phyloP scores from a whole-genome alignment of 352 stramenopile species.

The Phytophthora sp. region DNA sequence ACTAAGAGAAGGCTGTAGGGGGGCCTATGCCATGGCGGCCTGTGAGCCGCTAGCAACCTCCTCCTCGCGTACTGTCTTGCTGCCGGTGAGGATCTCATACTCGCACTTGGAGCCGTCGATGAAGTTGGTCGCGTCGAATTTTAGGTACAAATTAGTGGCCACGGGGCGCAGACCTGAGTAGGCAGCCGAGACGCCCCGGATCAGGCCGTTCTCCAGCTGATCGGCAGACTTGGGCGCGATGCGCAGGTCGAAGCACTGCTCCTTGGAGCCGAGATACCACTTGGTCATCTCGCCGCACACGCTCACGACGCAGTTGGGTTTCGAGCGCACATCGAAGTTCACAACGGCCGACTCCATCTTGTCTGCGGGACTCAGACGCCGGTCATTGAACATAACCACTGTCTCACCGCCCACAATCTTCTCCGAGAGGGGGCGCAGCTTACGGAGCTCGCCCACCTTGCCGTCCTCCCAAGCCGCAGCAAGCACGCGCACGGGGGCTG shows the following conservation, averaged over 20 bases:
- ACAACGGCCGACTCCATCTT: conserved; percentile 67
- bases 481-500: conserved; percentile 47
- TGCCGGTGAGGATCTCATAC: conserved; percentile 73
- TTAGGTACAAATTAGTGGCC: conserved; percentile 75
- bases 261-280: conserved; percentile 66
- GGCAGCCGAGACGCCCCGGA: conserved; percentile 70
- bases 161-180: conserved; percentile 58
- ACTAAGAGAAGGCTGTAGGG: conserved; percentile 34
- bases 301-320: conserved; percentile 76
- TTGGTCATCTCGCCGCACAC: conserved; percentile 67
- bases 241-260: conserved; percentile 77
- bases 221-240: conserved; percentile 71
- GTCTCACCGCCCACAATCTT: conserved; percentile 70
- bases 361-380: conserved; percentile 29
- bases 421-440: conserved; percentile 43
- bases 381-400: conserved; percentile 78
- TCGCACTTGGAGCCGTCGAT: conserved; percentile 71
- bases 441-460: conserved; percentile 22
- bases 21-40: conserved; percentile 22
- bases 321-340: conserved; percentile 72
- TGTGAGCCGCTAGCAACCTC: conserved; percentile 24
- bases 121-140: conserved; percentile 81
- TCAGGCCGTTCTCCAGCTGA: conserved; percentile 60
- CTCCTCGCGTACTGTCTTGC: conserved; percentile 57
- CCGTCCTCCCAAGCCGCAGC: conserved; percentile 42